Percentiles rank a stretch among this genome's conserved stretches.
phyloP scores from a whole-genome alignment of 73 alveolate genomes.

The Paramecium caudatum region DNA sequence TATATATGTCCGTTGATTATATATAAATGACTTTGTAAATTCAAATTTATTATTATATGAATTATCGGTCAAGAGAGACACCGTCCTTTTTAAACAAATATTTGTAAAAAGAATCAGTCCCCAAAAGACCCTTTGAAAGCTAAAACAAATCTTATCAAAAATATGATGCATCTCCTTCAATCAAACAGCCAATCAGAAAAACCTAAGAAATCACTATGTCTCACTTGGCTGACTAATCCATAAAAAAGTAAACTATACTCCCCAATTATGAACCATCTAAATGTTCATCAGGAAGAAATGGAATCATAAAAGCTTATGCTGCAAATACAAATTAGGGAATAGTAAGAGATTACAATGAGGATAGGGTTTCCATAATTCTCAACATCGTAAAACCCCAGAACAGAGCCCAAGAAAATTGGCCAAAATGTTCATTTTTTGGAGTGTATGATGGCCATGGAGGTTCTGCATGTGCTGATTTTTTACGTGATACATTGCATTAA shows the following conservation, averaged over 20 bases:
- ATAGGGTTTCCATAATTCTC: conserved; percentile 93
- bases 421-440: conserved; percentile 97
- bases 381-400: conserved; percentile 85
- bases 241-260: conserved; percentile 17
- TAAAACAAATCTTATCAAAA: conserved; percentile 45
- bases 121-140: conserved; percentile 36
- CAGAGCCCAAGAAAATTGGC: conserved; percentile 86
- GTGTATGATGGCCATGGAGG: conserved; percentile 99
- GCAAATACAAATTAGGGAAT: conserved; percentile 98
- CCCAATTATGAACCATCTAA: conserved; percentile 84
- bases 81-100: conserved; percentile 53
- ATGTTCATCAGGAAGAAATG: conserved; percentile 91
- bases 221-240: conserved; percentile 1
- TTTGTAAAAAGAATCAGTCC: not conserved
- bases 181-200: conserved; percentile 22
- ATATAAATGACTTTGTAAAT: not conserved
- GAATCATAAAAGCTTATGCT: conserved; percentile 92
- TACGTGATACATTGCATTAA: conserved; percentile 94
- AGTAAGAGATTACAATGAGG: conserved; percentile 97
- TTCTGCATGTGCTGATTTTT: conserved; percentile 95
- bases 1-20: conserved; percentile 35
- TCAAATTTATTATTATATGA: conserved; percentile 47
- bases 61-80: conserved; percentile 15
- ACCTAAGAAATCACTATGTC: conserved; percentile 11
- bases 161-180: conserved; percentile 45